Conservation (phyloP, 257 asterid genomes). For the Catharanthus roseus region DNA sequence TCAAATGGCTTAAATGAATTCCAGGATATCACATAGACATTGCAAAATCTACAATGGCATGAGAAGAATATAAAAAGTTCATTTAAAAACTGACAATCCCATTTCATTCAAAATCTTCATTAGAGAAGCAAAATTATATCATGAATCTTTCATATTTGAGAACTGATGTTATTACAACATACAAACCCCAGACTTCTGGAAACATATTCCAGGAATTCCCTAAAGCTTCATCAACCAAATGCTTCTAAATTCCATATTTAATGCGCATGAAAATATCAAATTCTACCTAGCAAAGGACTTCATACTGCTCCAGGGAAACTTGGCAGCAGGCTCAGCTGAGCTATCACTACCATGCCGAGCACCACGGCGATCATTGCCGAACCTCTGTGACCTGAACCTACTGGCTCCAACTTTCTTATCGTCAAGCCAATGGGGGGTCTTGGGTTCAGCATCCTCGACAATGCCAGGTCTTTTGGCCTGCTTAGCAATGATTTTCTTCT, state of each 20-base stretch:
- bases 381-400: slow-evolving; percentile 28
- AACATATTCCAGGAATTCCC: neutral
- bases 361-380: slow-evolving; percentile 15
- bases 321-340: slow-evolving; percentile 23
- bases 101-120: neutral
- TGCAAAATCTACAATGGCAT: neutral
- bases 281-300: slow-evolving; percentile 39
- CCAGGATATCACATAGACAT: neutral
- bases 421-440: slow-evolving; percentile 87
- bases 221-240: slow-evolving; percentile 1
- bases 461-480: slow-evolving; percentile 57
- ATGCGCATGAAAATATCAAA: neutral
- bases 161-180: neutral
- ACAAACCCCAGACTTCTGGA: neutral
- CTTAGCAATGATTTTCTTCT: slow-evolving; percentile 40
- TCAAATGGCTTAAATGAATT: neutral
- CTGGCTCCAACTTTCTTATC: slow-evolving; percentile 31
- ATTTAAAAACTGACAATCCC: neutral
- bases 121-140: neutral
- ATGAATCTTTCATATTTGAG: too few species aligned
- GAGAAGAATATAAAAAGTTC: neutral
- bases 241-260: neutral
- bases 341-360: slow-evolving; percentile 16
- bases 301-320: slow-evolving; percentile 94
- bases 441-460: slow-evolving; percentile 68